These are phyloP conservation scores for Setomelanomma holmii DNA, from an alignment of 2,329 filamentous ascomycete genomes.

Conservation along the genomic window DNA sequence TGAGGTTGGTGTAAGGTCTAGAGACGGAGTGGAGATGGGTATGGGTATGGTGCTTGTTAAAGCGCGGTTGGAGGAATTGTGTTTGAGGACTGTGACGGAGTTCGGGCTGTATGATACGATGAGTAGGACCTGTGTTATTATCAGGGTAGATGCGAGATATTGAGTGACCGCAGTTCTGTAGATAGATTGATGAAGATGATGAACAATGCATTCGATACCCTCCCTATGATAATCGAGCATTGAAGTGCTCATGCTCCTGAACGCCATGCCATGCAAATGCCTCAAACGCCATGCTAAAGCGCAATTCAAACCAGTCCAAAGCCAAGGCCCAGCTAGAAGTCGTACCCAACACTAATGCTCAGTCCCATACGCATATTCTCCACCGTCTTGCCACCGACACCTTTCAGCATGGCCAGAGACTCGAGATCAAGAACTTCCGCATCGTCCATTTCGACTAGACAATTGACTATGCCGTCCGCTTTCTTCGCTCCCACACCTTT, in stretches of 20 bases:
- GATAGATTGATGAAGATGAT: background rate
- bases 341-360: slow-evolving; percentile 20
- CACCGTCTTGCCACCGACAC: slow-evolving; percentile 58
- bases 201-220: background rate
- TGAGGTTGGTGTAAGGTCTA: slow-evolving; percentile 27
- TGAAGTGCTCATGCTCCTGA: background rate
- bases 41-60: slow-evolving; percentile 34
- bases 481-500: slow-evolving; percentile 77
- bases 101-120: slow-evolving; percentile 48
- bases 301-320: background rate
- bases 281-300: slow-evolving; percentile 31
- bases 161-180: slow-evolving; percentile 17
- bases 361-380: slow-evolving; percentile 58
- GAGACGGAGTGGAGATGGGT: slow-evolving; percentile 10
- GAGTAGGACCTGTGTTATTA: slow-evolving; percentile 42
- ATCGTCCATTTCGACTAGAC: slow-evolving; percentile 56
- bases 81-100: slow-evolving; percentile 41
- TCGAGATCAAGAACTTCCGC: slow-evolving; percentile 51
- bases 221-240: background rate
- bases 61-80: slow-evolving; percentile 41
- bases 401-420: slow-evolving; percentile 55
- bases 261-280: slow-evolving; percentile 9
- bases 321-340: slow-evolving; percentile 39
- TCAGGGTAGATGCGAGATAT: slow-evolving; percentile 40
- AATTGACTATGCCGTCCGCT: slow-evolving; percentile 62